Evolutionary conservation across 345 rosid species (phyloP), one percentile per base, ranked within the genome.

Genomic region (Gossypium longicalyx): DNA sequence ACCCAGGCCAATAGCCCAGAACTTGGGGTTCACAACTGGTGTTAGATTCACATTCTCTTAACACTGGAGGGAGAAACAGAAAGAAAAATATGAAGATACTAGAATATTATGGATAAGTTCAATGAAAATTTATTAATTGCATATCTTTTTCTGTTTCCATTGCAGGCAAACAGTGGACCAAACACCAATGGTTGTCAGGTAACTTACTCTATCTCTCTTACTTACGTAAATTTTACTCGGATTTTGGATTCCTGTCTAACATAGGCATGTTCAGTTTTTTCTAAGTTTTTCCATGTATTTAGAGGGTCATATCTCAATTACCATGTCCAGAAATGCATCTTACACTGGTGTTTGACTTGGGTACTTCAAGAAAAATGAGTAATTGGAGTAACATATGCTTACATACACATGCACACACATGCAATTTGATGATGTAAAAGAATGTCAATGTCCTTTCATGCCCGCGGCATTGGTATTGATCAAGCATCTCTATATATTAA

Each of bases 131-230:
- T 9, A 38, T 67, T 64, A 22, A 56, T 38, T 11, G 59, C 58
- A 22, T 67, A 23, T 25, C 27, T 43, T 69, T 71, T 71, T 13
- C 47, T 22, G 3, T 25, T 82, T 25, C 19, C 60, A 17, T 84
- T 76, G 76, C 91, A 93, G 99, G 98, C 98, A 52, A 91, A 95
- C 64, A 93, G 98, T 58, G 99, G 99, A 51, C 93, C 93, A 19
- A 80, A 82, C 79, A 81, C 97, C 70, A 95, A 93, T 76, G 98
- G 99, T 12, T 87, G 89, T 76, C 98, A 95, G 98, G 99, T 95
- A 81, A 45, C 57, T 47, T 25, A n/a, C 52, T 23, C 13, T n/a
- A 45, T 61, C 20, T 29, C 34, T 47, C 61, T 70, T 11, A 0
- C 76, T 34, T 51, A 2, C 9, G 48, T 12, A 12, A 10, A 48